Percentiles rank a stretch among this genome's conserved stretches.
Conservation (phyloP, 1,139 yeast species). For the Yamadazyma aaseri region DNA sequence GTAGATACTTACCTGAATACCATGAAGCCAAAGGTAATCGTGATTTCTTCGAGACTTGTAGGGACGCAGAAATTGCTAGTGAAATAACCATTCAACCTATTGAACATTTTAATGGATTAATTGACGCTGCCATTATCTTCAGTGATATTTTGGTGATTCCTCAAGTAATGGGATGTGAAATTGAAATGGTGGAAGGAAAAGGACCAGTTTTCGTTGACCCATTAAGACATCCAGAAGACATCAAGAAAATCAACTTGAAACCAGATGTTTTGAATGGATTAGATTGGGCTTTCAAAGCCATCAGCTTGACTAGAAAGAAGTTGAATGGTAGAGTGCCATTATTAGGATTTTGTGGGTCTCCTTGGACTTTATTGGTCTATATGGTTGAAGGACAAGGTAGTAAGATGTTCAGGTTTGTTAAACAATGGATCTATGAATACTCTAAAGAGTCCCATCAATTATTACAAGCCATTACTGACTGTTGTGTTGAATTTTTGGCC, state of each 20-base stretch:
- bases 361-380: conserved; percentile 94
- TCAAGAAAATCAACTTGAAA: conserved; percentile 54
- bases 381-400: conserved; percentile 99
- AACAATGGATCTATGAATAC: conserved; percentile 85
- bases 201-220: conserved; percentile 96
- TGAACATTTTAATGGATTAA: conserved; percentile 80
- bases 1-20: conserved; percentile 88
- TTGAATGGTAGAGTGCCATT: conserved; percentile 89
- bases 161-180: conserved; percentile 97
- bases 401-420: conserved; percentile 83
- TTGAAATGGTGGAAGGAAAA: conserved; percentile 89
- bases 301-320: conserved; percentile 80
- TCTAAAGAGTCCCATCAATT: conserved; percentile 71
- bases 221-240: conserved; percentile 68
- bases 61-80: conserved; percentile 91
- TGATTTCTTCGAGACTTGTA: conserved; percentile 91
- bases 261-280: conserved; percentile 75
- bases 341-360: conserved; percentile 95
- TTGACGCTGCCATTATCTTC: conserved; percentile 96
- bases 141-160: conserved; percentile 95
- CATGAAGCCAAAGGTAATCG: conserved; percentile 83
- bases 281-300: conserved; percentile 93
- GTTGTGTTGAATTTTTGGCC: conserved; percentile 88
- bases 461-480: conserved; percentile 78
- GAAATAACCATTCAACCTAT: conserved; percentile 95